Percentiles rank a stretch among this genome's conserved stretches.
Conservation (phyloP, 1,284 basidiomycete species). For the Rhodotorula mucilaginosa region DNA sequence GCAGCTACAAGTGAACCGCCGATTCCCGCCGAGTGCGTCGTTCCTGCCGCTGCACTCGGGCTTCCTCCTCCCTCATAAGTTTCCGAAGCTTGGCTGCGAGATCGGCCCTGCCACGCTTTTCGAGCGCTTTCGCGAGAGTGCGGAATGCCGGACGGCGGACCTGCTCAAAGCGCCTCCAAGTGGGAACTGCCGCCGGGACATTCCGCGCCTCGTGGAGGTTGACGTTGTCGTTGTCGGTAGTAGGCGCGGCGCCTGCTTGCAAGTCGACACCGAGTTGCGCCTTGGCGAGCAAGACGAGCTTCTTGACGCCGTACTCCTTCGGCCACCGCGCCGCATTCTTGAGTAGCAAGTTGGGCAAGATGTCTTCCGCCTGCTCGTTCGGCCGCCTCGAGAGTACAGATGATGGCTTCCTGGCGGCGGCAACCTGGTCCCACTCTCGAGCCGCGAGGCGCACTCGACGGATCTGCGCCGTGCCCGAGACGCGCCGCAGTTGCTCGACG, state of each 20-base stretch:
- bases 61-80: neutral
- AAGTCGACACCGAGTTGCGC: slow-evolving; percentile 23
- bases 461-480: slow-evolving; percentile 8
- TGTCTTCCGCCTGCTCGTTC: no score
- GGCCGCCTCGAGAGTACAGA: no score
- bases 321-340: slow-evolving; percentile 6
- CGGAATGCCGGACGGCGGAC: slow-evolving; percentile 7
- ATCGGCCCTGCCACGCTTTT: neutral
- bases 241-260: neutral
- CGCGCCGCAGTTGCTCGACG: neutral
- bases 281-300: slow-evolving; percentile 3
- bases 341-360: slow-evolving; percentile 13
- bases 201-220: neutral
- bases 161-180: neutral
- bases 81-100: neutral
- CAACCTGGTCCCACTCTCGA: neutral
- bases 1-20: no score
- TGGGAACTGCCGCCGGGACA: neutral
- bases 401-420: neutral
- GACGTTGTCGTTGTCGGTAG: neutral
- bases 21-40: neutral
- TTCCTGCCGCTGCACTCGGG: neutral
- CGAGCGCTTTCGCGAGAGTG: slow-evolving; percentile 8
- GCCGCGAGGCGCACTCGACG: slow-evolving; percentile 4
- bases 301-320: neutral